Evolutionary conservation across 768 basidiomycete genomes (phyloP), one percentile per base, ranked within the genome.

Genomic region (Roridomyces roridus): DNA sequence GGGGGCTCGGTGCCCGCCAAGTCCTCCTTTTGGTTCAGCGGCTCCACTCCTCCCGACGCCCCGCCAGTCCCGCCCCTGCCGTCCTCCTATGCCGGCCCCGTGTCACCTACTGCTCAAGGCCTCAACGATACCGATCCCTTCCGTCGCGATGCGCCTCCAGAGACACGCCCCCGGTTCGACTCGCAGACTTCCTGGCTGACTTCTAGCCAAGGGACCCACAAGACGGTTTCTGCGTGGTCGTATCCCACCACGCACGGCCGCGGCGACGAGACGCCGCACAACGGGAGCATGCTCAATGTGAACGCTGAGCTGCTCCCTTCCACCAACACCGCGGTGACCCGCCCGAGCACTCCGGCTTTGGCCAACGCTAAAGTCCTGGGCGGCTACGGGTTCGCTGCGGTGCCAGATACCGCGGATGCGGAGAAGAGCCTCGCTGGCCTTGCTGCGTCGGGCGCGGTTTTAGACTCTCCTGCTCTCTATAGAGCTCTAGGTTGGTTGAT

Each of bases 181-280:
- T 89, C 89, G 7, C 87, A 89, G 67, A 84, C 76, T 17, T 92
- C 89, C 5, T 91, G 90, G 90, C 69, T 92, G 52, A 87, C 87
- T 0, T 88, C 87, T 4, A 80, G 81, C 7, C 77, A 82, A 40
- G 84, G 77, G 11, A 82, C 86, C 11, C 84, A 82, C 40, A 72
- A 77, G 14, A 85, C 86, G 0, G 53, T 85, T 20, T 83, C 89
- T 21, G 80, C 82, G 9, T 91, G 88, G 87, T 89, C 87, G 2
- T 91, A 82, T 74, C 84, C 90, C 17, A 71, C 82, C 4, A 80
- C 79, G 17, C 74, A 70, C 20, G 68, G 44, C 28, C 51, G 18
- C 25, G 68, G 69, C 18, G 70, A 68, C 9, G 51, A 47, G 28
- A 18, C 42, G 4, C 59, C 73, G 34, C 69, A 65, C 39, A 72